Conservation (phyloP, 2,329 filamentous ascomycete species). For the Didymella segeticola region DNA sequence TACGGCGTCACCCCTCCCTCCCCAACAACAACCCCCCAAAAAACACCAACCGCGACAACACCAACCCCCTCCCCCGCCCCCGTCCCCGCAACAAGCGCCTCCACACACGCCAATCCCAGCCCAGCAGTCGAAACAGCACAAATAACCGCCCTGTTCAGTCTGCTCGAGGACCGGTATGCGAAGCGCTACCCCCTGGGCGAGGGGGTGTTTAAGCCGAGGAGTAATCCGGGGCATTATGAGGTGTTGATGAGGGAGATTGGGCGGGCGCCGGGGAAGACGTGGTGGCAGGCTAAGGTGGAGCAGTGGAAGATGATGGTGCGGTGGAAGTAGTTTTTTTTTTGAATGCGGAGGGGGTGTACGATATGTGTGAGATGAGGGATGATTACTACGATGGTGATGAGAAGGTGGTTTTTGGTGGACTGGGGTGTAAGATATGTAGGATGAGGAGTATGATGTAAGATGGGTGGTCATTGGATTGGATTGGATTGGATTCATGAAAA, state of each 20-base stretch:
- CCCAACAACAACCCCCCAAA: constrained; percentile 15
- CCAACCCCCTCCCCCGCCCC: constrained; percentile 17
- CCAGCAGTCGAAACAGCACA: constrained; percentile 51
- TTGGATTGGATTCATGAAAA: too few relatives aligned
- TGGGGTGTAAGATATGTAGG: too few relatives aligned
- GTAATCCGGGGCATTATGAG: constrained; percentile 46
- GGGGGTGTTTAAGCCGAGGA: constrained; percentile 39
- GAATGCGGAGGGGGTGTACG: neutral
- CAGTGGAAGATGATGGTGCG: constrained; percentile 49
- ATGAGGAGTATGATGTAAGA: too few relatives aligned
- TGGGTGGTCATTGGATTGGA: too few relatives aligned
- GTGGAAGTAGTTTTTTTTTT: too few relatives aligned
- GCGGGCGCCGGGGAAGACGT: constrained; percentile 43
- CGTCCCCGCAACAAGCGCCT: constrained; percentile 12
- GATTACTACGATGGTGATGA: neutral
- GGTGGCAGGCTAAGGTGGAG: constrained; percentile 44
- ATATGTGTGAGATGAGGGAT: neutral
- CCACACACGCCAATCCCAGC: constrained; percentile 19
- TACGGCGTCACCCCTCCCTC: constrained; percentile 42
- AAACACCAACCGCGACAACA: neutral
- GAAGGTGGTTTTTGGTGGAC: neutral
- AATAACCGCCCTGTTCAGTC: constrained; percentile 65
- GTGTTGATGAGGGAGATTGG: constrained; percentile 47
- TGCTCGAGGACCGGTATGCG: constrained; percentile 66
- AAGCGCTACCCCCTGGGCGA: constrained; percentile 47